These are phyloP conservation scores for Neurospora terricola DNA, from an alignment of 495 filamentous ascomycete genomes.

Conservation along the genomic window DNA sequence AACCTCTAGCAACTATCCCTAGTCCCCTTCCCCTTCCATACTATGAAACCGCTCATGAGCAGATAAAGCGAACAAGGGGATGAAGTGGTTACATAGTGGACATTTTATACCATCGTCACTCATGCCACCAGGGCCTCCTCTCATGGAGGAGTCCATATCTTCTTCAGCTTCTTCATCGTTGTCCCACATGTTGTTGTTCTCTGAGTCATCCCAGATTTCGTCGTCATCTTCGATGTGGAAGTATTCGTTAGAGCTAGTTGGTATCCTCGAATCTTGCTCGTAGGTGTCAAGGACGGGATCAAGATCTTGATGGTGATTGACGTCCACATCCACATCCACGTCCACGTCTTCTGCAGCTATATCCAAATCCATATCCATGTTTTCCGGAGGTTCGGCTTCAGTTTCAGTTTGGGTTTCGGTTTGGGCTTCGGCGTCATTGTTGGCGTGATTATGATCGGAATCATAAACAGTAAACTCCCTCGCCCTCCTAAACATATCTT, in stretches of 20 bases:
- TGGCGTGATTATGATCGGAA: too few relatives aligned
- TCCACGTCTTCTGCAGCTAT: too few relatives aligned
- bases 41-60: constrained; percentile 67
- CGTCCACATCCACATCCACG: background rate
- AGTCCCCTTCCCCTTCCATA: constrained; percentile 17
- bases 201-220: constrained; percentile 36
- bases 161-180: constrained; percentile 10
- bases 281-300: background rate
- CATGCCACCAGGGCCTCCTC: too few relatives aligned
- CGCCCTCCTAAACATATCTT: constrained; percentile 59
- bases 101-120: constrained; percentile 27
- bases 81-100: constrained; percentile 46
- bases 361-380: background rate
- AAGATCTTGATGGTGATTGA: constrained; percentile 7
- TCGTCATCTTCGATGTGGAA: constrained; percentile 21
- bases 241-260: background rate
- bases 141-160: background rate
- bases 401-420: too few relatives aligned
- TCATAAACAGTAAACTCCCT: constrained; percentile 48
- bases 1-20: too few relatives aligned
- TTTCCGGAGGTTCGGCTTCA: too few relatives aligned
- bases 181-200: constrained; percentile 21
- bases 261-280: background rate
- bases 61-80: constrained; percentile 61
- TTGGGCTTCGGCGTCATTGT: too few relatives aligned